A percentile compares a stretch with the other conserved stretches of the same genome.
Evolutionary conservation across 2,329 filamentous ascomycete species (phyloP).

Genomic region (Colletotrichum kahawae): DNA sequence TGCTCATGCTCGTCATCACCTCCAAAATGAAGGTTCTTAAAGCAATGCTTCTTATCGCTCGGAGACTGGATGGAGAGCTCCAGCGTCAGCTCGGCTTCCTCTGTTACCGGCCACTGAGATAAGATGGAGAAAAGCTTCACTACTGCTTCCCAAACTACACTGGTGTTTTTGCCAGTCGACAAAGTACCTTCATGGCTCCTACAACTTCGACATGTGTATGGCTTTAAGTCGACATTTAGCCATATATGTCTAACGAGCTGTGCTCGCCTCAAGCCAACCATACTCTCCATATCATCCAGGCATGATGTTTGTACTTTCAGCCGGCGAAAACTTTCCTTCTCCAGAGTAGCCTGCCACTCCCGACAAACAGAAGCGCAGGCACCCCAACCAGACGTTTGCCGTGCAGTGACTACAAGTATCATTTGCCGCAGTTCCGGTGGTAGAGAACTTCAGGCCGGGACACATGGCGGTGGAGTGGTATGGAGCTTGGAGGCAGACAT

Average conservation of each 20-base stretch:
- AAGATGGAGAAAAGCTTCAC: conserved; percentile 35
- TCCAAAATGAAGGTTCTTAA: conserved; percentile 32
- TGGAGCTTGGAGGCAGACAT: background rate
- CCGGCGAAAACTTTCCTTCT: conserved; percentile 32
- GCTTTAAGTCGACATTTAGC: conserved; percentile 33
- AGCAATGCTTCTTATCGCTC: conserved; percentile 39
- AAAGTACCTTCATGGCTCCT: background rate
- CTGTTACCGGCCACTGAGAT: conserved; percentile 27
- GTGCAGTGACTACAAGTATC: background rate
- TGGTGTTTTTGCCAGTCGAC: background rate
- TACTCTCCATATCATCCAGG: conserved; percentile 27
- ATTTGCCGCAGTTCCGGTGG: background rate
- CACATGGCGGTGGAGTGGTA: background rate
- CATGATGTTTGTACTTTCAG: conserved; percentile 29
- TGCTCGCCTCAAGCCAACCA: conserved; percentile 21
- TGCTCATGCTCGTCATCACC: conserved; percentile 19
- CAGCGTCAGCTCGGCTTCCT: conserved; percentile 28
- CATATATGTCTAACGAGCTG: conserved; percentile 33
- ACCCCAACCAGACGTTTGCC: conserved; percentile 30
- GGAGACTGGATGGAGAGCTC: conserved; percentile 38
- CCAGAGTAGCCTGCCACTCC: conserved; percentile 38
- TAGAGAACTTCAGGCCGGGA: background rate
- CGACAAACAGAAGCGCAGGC: conserved; percentile 36
- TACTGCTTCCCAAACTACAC: conserved; percentile 26
- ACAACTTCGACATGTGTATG: conserved; percentile 28